Percentiles rank a stretch among this genome's conserved stretches.
These are phyloP conservation scores for Chytriomyces sp. DNA, from an alignment of 192 early-diverging fungal genomes.

Conservation along the genomic window DNA sequence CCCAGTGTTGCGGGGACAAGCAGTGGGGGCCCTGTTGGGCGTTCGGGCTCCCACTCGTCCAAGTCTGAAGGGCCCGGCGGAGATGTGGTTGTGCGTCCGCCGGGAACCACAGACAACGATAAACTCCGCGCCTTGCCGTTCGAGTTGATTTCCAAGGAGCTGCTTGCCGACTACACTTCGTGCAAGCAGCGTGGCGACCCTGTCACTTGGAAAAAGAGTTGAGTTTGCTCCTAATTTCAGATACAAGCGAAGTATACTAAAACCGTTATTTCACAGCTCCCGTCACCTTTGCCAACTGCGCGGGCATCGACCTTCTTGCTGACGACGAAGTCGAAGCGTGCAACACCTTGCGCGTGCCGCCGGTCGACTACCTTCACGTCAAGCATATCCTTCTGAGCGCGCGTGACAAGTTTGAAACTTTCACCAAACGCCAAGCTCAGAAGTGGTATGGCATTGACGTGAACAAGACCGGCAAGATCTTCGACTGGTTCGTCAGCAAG, in stretches of 20 bases:
- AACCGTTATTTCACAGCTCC: neutral
- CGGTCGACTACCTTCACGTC: constrained; percentile 82
- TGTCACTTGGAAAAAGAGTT: constrained; percentile 57
- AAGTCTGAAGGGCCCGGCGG: no score
- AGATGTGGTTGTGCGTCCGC: neutral
- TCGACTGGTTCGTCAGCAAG: constrained; percentile 83
- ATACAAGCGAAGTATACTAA: neutral
- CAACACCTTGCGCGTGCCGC: constrained; percentile 79
- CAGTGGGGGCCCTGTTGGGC: no score
- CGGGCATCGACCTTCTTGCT: constrained; percentile 58
- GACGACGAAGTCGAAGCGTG: constrained; percentile 74
- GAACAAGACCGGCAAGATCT: constrained; percentile 83
- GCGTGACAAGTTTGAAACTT: constrained; percentile 59
- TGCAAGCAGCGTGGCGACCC: constrained; percentile 35
- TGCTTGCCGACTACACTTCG: constrained; percentile 27
- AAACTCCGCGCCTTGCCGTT: constrained; percentile 21
- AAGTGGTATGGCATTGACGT: constrained; percentile 89
- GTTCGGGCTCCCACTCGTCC: no score
- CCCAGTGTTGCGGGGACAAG: neutral
- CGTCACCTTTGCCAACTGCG: neutral
- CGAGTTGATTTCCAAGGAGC: constrained; percentile 9
- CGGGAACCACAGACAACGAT: neutral
- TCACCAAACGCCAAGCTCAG: constrained; percentile 92
- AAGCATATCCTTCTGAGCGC: constrained; percentile 78
- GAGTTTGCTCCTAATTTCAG: neutral